Evolutionary conservation across 306 rosid species (phyloP).

Genomic region (Arachis stenosperma): DNA sequence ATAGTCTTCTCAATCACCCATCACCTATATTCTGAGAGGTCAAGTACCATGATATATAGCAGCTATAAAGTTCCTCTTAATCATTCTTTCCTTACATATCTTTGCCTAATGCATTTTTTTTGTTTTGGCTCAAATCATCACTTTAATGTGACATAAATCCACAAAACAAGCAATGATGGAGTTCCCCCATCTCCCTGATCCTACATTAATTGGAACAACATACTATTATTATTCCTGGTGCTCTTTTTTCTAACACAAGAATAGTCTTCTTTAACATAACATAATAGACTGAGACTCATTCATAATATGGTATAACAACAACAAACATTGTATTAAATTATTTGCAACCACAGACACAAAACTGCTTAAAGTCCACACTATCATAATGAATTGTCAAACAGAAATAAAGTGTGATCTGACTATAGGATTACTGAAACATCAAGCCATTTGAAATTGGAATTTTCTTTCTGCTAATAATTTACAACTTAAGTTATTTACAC

Average conservation of each 20-base stretch:
- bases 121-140: conserved; percentile 18
- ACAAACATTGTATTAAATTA: conserved; percentile 33
- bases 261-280: not conserved
- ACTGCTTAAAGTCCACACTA: conserved; percentile 26
- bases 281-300: conserved; percentile 3
- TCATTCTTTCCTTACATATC: conserved; percentile 9
- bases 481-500: not conserved
- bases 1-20: not conserved
- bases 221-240: not conserved
- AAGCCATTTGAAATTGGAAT: not conserved
- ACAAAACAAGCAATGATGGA: conserved; percentile 34
- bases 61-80: conserved; percentile 23
- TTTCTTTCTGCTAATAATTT: not conserved
- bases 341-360: conserved; percentile 28
- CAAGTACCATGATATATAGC: not conserved
- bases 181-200: conserved; percentile 5
- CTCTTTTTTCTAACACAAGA: not conserved
- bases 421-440: not conserved
- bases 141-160: conserved; percentile 21
- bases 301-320: conserved; percentile 20
- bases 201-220: not conserved
- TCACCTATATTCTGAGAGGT: not conserved
- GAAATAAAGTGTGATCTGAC: conserved; percentile 11
- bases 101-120: conserved; percentile 23
- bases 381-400: conserved; percentile 20